A percentile compares a stretch with the other conserved stretches of the same genome.
Conservation (phyloP, 306 rosid species). For the Acacia acuminata region DNA sequence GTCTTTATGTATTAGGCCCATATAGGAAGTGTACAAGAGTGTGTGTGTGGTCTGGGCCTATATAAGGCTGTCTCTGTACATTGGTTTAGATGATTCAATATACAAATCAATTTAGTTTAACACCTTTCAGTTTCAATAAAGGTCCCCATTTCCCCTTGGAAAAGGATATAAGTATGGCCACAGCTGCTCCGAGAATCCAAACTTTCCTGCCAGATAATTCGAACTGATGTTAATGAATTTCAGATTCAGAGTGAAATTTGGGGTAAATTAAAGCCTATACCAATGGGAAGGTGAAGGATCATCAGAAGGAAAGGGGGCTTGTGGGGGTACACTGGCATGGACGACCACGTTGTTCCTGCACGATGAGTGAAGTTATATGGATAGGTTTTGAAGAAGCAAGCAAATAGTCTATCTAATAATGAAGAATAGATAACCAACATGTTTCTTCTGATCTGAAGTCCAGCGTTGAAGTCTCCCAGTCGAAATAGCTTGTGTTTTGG, state of each 20-base stretch:
- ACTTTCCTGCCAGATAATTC: conserved; percentile 43
- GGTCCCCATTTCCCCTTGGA: conserved; percentile 61
- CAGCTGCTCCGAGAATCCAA: conserved; percentile 57
- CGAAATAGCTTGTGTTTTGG: conserved; percentile 4
- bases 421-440: conserved; percentile 25
- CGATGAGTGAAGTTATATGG: background rate
- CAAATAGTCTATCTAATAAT: background rate
- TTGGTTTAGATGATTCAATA: too few relatives aligned
- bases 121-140: conserved; percentile 42
- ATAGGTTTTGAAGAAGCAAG: background rate
- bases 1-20: too few relatives aligned
- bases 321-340: conserved; percentile 30
- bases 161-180: conserved; percentile 48
- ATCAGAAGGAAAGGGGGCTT: conserved; percentile 31
- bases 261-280: conserved; percentile 20
- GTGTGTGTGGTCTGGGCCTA: too few relatives aligned
- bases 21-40: too few relatives aligned
- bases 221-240: background rate
- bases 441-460: conserved; percentile 14
- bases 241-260: background rate
- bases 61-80: too few relatives aligned
- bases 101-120: too few relatives aligned
- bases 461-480: background rate
- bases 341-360: conserved; percentile 52
- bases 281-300: conserved; percentile 3